These are phyloP conservation scores for Trichomonas gallinae DNA, from an alignment of 208 protist genomes.

Conservation along the genomic window DNA sequence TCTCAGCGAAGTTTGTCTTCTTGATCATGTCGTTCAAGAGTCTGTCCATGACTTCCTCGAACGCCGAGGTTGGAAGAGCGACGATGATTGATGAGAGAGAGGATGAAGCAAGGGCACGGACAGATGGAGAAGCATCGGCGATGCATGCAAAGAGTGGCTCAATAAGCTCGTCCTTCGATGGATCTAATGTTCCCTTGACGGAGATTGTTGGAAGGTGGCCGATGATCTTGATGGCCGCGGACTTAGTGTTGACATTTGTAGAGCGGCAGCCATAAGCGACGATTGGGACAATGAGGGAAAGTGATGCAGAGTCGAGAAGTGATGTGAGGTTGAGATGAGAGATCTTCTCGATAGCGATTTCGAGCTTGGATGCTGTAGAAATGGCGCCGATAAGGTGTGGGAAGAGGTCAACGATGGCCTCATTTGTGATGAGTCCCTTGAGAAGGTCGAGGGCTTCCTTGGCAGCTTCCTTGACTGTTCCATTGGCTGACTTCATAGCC, in stretches of 20 bases:
- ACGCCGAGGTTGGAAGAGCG: not conserved
- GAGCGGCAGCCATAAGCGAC: not conserved
- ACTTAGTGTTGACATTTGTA: not conserved
- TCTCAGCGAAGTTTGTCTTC: not conserved
- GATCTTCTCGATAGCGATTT: not conserved
- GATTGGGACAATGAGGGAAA: not conserved
- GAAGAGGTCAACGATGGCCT: not conserved
- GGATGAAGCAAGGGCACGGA: not conserved
- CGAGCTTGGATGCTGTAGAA: not conserved
- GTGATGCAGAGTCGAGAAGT: not conserved
- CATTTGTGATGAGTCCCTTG: not conserved
- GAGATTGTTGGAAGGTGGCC: not conserved
- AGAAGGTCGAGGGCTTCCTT: not conserved
- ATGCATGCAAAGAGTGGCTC: not conserved
- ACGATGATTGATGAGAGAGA: not conserved
- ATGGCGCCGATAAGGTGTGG: not conserved
- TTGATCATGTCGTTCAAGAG: not conserved
- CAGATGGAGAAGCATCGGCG: not conserved
- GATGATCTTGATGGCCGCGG: not conserved
- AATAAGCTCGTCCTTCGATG: not conserved
- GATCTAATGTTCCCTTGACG: not conserved
- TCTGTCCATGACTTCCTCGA: not conserved
- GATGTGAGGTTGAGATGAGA: not conserved
- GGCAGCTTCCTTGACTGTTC: not conserved
- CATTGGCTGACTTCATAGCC: not conserved